These are phyloP conservation scores for Zygosaccharomyces lentus DNA, from an alignment of 805 yeast genomes.

Conservation along the genomic window DNA sequence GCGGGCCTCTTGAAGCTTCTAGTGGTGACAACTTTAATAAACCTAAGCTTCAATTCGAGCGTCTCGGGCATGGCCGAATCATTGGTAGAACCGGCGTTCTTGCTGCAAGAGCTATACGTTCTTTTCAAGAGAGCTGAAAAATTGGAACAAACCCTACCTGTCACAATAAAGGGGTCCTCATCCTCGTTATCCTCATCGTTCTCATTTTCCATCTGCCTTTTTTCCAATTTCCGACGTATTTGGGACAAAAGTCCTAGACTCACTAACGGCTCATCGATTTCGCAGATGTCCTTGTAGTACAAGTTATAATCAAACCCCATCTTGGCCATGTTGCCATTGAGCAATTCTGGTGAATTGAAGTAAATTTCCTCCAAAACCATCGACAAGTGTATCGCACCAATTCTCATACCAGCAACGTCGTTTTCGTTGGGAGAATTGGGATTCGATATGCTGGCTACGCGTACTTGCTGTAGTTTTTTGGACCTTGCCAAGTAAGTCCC, in stretches of 20 bases:
- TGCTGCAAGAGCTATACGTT: constrained; percentile 22
- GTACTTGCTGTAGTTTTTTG: constrained; percentile 25
- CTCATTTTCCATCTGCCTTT: constrained; percentile 10
- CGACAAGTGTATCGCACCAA: constrained; percentile 31
- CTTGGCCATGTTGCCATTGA: constrained; percentile 16
- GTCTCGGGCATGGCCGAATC: constrained; percentile 23
- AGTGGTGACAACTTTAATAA: constrained; percentile 26
- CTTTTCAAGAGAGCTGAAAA: constrained; percentile 33
- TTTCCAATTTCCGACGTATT: constrained; percentile 24
- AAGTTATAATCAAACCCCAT: constrained; percentile 31
- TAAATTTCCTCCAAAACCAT: constrained; percentile 30
- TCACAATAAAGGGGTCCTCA: constrained; percentile 24
- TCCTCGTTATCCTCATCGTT: constrained; percentile 22
- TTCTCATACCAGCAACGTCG: constrained; percentile 17
- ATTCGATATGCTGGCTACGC: constrained; percentile 26
- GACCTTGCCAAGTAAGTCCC: constrained; percentile 33
- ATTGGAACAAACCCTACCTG: constrained; percentile 37
- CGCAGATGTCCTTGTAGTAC: constrained; percentile 34
- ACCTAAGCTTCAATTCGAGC: constrained; percentile 33
- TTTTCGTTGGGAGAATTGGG: constrained; percentile 14
- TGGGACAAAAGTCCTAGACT: constrained; percentile 34
- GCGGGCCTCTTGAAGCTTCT: constrained; percentile 10
- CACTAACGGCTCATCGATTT: constrained; percentile 35
- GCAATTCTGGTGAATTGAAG: constrained; percentile 34
- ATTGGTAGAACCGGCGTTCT: constrained; percentile 11